Evolutionary conservation across 2,329 filamentous ascomycete species (phyloP).

Genomic region (Raffaelea arxii): DNA sequence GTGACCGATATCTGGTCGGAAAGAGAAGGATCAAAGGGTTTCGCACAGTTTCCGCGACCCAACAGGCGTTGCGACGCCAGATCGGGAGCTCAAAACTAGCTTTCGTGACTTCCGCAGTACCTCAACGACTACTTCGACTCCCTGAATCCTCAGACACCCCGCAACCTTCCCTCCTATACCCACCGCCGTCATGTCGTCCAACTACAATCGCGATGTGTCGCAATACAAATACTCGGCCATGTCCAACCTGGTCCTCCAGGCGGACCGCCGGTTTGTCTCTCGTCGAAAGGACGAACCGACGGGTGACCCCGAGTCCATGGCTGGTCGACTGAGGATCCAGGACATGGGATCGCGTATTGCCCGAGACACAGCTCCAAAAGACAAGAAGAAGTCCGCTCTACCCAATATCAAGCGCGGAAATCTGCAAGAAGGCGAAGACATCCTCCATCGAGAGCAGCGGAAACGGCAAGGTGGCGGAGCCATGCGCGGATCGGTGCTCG

Average conservation of each 20-base stretch:
- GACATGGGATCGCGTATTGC: conserved; percentile 87
- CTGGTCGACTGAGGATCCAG: conserved; percentile 81
- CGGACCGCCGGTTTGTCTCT: conserved; percentile 90
- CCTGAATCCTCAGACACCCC: no score
- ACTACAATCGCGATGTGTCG: conserved; percentile 71
- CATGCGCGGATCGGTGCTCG: conserved; percentile 20
- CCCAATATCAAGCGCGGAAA: conserved; percentile 65
- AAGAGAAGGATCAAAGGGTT: no score
- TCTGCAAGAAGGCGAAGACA: conserved; percentile 71
- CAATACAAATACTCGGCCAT: conserved; percentile 99
- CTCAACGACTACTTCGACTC: no score
- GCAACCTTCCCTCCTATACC: conserved; percentile 3
- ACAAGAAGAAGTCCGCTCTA: conserved; percentile 63
- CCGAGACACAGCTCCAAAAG: conserved; percentile 69
- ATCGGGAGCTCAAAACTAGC: no score
- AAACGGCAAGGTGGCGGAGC: conserved; percentile 74
- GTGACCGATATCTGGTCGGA: no score
- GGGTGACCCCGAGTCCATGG: conserved; percentile 93
- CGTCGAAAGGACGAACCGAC: conserved; percentile 90
- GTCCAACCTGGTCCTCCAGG: conserved; percentile 99
- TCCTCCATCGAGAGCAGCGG: conserved; percentile 72
- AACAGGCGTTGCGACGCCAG: no score
- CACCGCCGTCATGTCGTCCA: conserved; percentile 52
- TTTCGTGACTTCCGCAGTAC: no score
- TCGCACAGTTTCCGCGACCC: no score